Evolutionary conservation across 805 yeast genomes (phyloP).

Genomic region (Saccharomycopsis amapae): DNA sequence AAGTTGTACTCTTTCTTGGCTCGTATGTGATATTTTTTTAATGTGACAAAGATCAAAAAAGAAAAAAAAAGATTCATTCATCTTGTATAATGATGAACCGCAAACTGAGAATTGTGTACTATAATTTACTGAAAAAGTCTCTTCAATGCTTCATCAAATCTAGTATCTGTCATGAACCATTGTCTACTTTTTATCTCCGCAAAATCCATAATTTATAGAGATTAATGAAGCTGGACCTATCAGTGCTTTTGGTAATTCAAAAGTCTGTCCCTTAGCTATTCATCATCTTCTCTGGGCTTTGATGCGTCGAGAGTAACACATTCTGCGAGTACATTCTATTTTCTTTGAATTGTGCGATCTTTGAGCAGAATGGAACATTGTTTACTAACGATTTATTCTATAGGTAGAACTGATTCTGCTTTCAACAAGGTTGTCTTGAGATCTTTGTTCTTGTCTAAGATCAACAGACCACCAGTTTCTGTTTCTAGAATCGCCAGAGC

Average conservation of each 20-base stretch:
- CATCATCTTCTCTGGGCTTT: too few species aligned
- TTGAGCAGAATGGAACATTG: slow-evolving; percentile 42
- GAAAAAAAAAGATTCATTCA: background rate
- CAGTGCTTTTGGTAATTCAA: too few species aligned
- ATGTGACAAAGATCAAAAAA: background rate
- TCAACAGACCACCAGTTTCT: slow-evolving; percentile 99
- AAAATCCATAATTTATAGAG: too few species aligned
- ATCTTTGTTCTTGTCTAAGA: slow-evolving; percentile 94
- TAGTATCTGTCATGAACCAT: too few species aligned
- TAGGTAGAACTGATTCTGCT: slow-evolving; percentile 97
- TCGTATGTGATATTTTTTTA: slow-evolving; percentile 82
- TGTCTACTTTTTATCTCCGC: too few species aligned
- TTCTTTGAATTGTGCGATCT: slow-evolving; percentile 30
- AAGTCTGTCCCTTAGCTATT: too few species aligned
- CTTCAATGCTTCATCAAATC: too few species aligned
- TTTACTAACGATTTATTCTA: slow-evolving; percentile 31
- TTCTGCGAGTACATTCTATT: slow-evolving; percentile 36
- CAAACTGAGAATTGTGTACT: background rate
- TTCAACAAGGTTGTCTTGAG: slow-evolving; percentile 97
- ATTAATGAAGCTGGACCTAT: too few species aligned
- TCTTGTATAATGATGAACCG: background rate
- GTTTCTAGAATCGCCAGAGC: slow-evolving; percentile 85
- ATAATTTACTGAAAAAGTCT: background rate
- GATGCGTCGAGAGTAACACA: slow-evolving; percentile 19
- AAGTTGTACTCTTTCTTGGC: slow-evolving; percentile 98